These are phyloP conservation scores for Hypomontagnella monticulosa DNA, from an alignment of 495 filamentous ascomycete species.

Conservation along the genomic window DNA sequence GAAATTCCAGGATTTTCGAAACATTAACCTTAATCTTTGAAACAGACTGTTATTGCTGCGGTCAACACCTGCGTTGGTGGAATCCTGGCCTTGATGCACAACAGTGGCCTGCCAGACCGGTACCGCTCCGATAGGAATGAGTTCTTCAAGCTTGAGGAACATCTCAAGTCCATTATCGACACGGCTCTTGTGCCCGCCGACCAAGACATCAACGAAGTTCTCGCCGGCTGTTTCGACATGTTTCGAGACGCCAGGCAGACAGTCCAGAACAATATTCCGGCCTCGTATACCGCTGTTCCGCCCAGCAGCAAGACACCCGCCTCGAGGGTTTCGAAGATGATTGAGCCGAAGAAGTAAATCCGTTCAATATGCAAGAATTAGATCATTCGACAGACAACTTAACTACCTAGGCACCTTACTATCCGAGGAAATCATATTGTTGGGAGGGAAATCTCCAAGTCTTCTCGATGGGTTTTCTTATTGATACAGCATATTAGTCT, in stretches of 20 bases:
- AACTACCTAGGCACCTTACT: not conserved
- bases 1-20: not conserved
- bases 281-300: constrained; percentile 43
- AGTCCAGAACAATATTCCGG: constrained; percentile 57
- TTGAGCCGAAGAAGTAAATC: constrained; percentile 35
- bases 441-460: not conserved
- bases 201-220: constrained; percentile 51
- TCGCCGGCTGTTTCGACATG: constrained; percentile 52
- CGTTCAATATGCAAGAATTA: not conserved
- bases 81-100: constrained; percentile 59
- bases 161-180: constrained; percentile 57
- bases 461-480: constrained; percentile 2
- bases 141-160: constrained; percentile 57
- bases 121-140: constrained; percentile 57
- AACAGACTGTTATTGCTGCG: constrained; percentile 56
- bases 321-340: constrained; percentile 1
- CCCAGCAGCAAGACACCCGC: constrained; percentile 11
- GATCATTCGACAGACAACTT: constrained; percentile 2
- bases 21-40: constrained; percentile 10
- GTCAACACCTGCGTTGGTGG: constrained; percentile 61
- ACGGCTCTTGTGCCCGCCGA: constrained; percentile 53
- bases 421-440: constrained; percentile 12
- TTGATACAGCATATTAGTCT: constrained; percentile 13
- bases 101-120: constrained; percentile 61
- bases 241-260: constrained; percentile 53